Evolutionary conservation across 2,329 filamentous ascomycete species (phyloP).

Genomic region (Penicillium nordicum): DNA sequence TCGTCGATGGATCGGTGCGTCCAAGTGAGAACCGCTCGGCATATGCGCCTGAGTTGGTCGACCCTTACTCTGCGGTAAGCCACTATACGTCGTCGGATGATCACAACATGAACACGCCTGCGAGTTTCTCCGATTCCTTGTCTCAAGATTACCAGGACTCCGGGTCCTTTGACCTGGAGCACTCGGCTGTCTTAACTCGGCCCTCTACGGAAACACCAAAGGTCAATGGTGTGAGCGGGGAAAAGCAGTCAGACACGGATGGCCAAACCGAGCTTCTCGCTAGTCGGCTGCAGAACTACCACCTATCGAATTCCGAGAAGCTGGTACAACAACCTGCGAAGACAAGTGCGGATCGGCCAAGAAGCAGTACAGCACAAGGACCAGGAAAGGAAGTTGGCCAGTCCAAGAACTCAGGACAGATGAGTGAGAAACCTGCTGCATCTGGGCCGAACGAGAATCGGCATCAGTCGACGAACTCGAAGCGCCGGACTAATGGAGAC

Average conservation of each 20-base stretch:
- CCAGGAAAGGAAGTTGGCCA: constrained; percentile 32
- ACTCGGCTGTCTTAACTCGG: constrained; percentile 25
- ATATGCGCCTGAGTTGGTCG: constrained; percentile 34
- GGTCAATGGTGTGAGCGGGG: constrained; percentile 11
- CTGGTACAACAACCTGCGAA: constrained; percentile 24
- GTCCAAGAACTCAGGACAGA: constrained; percentile 24
- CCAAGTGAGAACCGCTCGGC: constrained; percentile 36
- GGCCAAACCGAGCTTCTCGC: constrained; percentile 36
- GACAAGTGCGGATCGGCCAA: constrained; percentile 25
- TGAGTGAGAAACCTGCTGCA: constrained; percentile 23
- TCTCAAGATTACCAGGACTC: constrained; percentile 40
- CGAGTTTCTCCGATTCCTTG: constrained; percentile 37
- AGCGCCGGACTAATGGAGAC: constrained; percentile 35
- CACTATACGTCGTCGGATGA: constrained; percentile 44
- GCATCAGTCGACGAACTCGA: constrained; percentile 29
- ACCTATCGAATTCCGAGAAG: constrained; percentile 36
- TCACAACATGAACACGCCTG: constrained; percentile 35
- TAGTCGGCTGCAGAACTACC: constrained; percentile 37
- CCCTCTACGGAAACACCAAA: constrained; percentile 27
- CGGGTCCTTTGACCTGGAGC: constrained; percentile 36
- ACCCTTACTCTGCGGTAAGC: constrained; percentile 36
- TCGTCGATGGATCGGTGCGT: constrained; percentile 48
- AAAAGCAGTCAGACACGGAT: constrained; percentile 20
- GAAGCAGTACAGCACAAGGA: constrained; percentile 14
- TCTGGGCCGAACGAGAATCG: constrained; percentile 26